phyloP scores from a whole-genome alignment of 2,329 filamentous ascomycete genomes.

The Pseudogymnoascus sp. region DNA sequence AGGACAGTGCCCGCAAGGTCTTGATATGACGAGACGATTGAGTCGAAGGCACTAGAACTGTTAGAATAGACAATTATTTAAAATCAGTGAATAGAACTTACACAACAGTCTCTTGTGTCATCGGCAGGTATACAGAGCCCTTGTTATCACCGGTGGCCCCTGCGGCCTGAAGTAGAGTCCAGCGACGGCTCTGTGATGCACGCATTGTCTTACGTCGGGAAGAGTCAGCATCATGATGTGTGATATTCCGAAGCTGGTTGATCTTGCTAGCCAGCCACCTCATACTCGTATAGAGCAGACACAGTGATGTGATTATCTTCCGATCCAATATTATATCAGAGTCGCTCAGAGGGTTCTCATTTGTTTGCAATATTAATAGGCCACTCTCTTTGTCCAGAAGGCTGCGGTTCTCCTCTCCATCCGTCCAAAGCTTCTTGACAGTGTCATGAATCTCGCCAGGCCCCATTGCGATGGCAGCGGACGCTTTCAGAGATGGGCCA shows the following conservation, averaged over 20 bases:
- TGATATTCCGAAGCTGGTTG: constrained; percentile 73
- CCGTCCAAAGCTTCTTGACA: constrained; percentile 61
- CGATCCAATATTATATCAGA: constrained; percentile 85
- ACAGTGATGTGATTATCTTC: constrained; percentile 77
- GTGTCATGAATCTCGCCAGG: constrained; percentile 66
- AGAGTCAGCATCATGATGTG: constrained; percentile 62
- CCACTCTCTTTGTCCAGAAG: constrained; percentile 58
- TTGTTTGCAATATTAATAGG: constrained; percentile 49
- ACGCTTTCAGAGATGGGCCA: constrained; percentile 55
- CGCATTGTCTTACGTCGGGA: constrained; percentile 36
- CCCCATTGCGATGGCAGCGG: constrained; percentile 64
- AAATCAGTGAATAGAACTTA: constrained; percentile 38
- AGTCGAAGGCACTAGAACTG: constrained; percentile 67
- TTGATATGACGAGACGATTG: constrained; percentile 74
- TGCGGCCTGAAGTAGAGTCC: constrained; percentile 71
- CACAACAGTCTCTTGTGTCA: constrained; percentile 78
- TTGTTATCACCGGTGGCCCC: constrained; percentile 52
- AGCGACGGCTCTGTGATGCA: constrained; percentile 52
- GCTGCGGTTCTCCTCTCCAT: constrained; percentile 44
- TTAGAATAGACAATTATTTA: constrained; percentile 11
- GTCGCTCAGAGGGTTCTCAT: constrained; percentile 58
- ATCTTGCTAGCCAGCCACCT: constrained; percentile 91
- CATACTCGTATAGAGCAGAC: constrained; percentile 92
- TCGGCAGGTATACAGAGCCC: constrained; percentile 70
- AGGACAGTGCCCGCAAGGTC: constrained; percentile 73